phyloP scores from a whole-genome alignment of 2,329 filamentous ascomycete species.

The Fusarium anguioides region DNA sequence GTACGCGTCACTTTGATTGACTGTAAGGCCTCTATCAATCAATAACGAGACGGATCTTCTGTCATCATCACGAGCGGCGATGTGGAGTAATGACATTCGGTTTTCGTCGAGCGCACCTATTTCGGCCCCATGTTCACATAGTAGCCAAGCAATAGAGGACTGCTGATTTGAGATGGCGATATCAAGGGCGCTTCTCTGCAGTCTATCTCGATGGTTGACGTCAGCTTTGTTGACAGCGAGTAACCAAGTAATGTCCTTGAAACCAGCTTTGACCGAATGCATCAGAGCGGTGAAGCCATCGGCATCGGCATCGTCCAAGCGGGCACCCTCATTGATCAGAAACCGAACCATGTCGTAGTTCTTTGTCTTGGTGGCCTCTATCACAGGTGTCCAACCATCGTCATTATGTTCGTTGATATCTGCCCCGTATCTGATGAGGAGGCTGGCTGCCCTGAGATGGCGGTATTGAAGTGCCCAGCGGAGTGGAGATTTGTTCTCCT shows the following conservation, averaged over 20 bases:
- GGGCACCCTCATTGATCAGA: neutral
- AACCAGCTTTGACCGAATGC: neutral
- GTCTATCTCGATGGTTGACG: neutral
- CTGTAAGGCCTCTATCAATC: neutral
- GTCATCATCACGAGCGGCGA: neutral
- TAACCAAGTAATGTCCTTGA: neutral
- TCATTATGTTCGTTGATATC: neutral
- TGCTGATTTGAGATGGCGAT: neutral
- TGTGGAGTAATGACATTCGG: neutral
- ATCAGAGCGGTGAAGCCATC: neutral
- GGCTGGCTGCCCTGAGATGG: neutral
- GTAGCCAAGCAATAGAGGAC: neutral
- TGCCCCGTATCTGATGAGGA: neutral
- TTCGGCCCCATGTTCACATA: neutral
- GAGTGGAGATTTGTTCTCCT: neutral
- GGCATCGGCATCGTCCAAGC: neutral
- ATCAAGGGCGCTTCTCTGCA: neutral
- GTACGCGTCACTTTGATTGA: neutral
- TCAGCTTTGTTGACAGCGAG: neutral
- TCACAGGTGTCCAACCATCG: neutral
- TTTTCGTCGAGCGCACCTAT: neutral
- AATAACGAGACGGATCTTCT: neutral
- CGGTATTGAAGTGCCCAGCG: neutral
- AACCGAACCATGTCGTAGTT: neutral
- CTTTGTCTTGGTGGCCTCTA: neutral